These are phyloP conservation scores for Garcia nutans DNA, from an alignment of 345 rosid species.

Conservation along the genomic window DNA sequence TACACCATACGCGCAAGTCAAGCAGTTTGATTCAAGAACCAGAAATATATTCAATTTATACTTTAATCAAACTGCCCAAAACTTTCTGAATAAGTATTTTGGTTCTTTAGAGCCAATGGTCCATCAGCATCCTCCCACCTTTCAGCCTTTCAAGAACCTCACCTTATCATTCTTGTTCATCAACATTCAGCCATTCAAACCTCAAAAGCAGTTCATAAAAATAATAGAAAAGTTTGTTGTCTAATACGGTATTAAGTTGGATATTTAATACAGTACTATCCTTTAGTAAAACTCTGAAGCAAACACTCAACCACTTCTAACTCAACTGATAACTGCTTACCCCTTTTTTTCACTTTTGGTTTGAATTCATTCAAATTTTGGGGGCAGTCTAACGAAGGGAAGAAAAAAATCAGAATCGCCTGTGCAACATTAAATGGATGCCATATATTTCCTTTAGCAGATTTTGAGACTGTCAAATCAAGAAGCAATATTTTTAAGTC, in stretches of 20 bases:
- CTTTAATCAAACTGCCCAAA: background rate
- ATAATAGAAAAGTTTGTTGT: background rate
- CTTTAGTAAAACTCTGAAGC: background rate
- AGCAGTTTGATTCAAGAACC: constrained; percentile 11
- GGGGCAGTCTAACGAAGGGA: background rate
- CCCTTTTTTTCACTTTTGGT: background rate
- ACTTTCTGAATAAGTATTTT: background rate
- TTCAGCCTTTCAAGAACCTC: background rate
- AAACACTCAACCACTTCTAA: background rate
- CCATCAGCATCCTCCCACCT: background rate
- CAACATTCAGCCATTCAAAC: background rate
- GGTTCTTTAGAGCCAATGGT: background rate
- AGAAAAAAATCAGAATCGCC: background rate
- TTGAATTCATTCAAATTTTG: background rate
- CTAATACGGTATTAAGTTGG: background rate
- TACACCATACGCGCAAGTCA: background rate
- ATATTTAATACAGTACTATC: no score
- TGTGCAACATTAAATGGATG: background rate
- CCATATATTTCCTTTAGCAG: background rate
- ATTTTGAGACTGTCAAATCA: background rate
- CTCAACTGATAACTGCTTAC: no score
- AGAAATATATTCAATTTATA: background rate
- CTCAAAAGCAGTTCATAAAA: background rate
- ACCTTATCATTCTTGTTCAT: background rate
- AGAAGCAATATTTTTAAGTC: background rate